These are phyloP conservation scores for Lithospermum erythrorhizon DNA, from an alignment of 257 asterid genomes.

Conservation along the genomic window DNA sequence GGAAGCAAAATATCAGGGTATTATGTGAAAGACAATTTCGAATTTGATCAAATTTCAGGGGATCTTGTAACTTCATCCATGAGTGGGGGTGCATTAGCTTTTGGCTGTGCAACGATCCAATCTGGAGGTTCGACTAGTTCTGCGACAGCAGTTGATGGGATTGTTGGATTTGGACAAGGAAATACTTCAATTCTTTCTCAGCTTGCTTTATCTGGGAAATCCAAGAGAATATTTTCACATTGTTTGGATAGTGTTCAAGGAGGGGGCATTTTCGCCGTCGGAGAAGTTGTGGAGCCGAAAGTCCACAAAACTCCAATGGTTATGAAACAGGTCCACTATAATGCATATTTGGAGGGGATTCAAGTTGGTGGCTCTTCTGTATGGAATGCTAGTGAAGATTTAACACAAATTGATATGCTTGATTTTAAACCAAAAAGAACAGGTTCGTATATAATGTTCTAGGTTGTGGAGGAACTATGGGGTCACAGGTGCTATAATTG, in stretches of 20 bases:
- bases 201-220: slow-evolving; percentile 41
- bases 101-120: slow-evolving; percentile 61
- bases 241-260: slow-evolving; percentile 47
- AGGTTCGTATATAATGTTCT: neutral
- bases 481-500: slow-evolving; percentile 61
- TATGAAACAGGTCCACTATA: slow-evolving; percentile 19
- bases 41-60: slow-evolving; percentile 40
- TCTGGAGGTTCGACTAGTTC: slow-evolving; percentile 38
- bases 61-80: slow-evolving; percentile 28
- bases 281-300: slow-evolving; percentile 50
- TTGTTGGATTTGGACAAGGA: slow-evolving; percentile 60
- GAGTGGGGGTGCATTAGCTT: slow-evolving; percentile 40
- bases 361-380: slow-evolving; percentile 1
- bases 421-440: too few species aligned
- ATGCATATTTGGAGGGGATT: neutral
- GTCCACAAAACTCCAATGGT: slow-evolving; percentile 32
- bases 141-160: slow-evolving; percentile 53
- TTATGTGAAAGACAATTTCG: slow-evolving; percentile 39
- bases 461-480: too few species aligned
- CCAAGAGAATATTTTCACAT: slow-evolving; percentile 48
- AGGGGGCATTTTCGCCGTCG: slow-evolving; percentile 61
- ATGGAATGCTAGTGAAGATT: neutral
- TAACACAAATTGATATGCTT: too few species aligned
- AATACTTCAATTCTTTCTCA: slow-evolving; percentile 54
- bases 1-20: slow-evolving; percentile 52